Evolutionary conservation across 2,329 filamentous ascomycete genomes (phyloP).

Genomic region (Xylariales sp.): DNA sequence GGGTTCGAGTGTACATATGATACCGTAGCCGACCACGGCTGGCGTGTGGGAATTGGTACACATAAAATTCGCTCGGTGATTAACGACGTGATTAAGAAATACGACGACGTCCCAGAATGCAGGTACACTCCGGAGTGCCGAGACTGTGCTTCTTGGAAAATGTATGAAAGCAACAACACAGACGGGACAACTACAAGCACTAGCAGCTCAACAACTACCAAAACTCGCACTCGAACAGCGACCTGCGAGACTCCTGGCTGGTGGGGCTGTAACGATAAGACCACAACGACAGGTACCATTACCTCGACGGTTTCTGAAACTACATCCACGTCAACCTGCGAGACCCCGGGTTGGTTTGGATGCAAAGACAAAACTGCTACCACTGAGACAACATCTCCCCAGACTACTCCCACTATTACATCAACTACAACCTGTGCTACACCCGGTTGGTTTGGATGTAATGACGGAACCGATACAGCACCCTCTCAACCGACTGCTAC

Average conservation of each 20-base stretch:
- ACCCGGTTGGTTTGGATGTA: constrained; percentile 63
- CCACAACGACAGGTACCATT: constrained; percentile 60
- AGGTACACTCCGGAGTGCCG: constrained; percentile 81
- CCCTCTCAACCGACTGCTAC: constrained; percentile 59
- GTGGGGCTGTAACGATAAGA: constrained; percentile 82
- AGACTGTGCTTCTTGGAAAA: constrained; percentile 94
- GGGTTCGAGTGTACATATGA: constrained; percentile 92
- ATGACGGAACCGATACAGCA: constrained; percentile 67
- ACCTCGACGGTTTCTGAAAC: constrained; percentile 57
- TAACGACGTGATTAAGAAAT: constrained; percentile 84
- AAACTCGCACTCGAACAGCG: constrained; percentile 77
- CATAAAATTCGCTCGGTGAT: constrained; percentile 93
- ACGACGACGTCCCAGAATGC: constrained; percentile 83
- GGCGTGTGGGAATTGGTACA: constrained; percentile 89
- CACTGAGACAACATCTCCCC: constrained; percentile 57
- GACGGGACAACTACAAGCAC: constrained; percentile 73
- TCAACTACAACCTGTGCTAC: constrained; percentile 50
- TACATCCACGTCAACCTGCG: constrained; percentile 64
- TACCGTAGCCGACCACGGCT: constrained; percentile 89
- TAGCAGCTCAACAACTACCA: constrained; percentile 66
- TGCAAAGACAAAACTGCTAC: constrained; percentile 72
- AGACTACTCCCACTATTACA: constrained; percentile 49
- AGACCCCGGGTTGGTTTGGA: constrained; percentile 73
- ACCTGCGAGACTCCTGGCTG: constrained; percentile 93
- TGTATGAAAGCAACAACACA: constrained; percentile 91